Evolutionary conservation across 352 stramenopile genomes (phyloP).

Genomic region (Globisporangium camurandrum): DNA sequence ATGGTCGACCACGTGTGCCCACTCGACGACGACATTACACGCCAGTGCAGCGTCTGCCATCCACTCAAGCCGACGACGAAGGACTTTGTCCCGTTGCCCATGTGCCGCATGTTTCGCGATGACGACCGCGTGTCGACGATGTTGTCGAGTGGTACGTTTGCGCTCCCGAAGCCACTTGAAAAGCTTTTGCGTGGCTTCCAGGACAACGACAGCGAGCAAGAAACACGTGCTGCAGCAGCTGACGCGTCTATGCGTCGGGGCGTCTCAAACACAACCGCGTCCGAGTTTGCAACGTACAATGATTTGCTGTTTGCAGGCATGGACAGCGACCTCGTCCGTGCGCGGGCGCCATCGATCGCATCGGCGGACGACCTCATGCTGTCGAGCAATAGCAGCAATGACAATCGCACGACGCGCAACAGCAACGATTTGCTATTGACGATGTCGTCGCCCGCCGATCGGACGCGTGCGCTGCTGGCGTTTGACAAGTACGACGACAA

Average conservation of each 20-base stretch:
- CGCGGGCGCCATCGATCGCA: slow-evolving; percentile 44
- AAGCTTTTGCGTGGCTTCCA: slow-evolving; percentile 45
- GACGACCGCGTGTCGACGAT: slow-evolving; percentile 26
- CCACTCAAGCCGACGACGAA: slow-evolving; percentile 32
- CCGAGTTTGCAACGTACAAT: slow-evolving; percentile 34
- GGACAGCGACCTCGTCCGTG: slow-evolving; percentile 58
- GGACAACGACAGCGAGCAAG: slow-evolving; percentile 7
- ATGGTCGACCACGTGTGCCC: slow-evolving; percentile 60
- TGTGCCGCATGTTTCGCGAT: slow-evolving; percentile 68
- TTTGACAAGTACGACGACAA: slow-evolving; percentile 71
- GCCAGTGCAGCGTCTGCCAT: slow-evolving; percentile 53
- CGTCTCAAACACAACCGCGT: slow-evolving; percentile 16
- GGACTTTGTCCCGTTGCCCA: slow-evolving; percentile 63
- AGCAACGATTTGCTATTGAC: slow-evolving; percentile 29
- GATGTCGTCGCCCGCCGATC: slow-evolving; percentile 37
- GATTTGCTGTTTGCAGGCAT: slow-evolving; percentile 48
- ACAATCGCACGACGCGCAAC: too few species aligned
- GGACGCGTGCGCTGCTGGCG: slow-evolving; percentile 33
- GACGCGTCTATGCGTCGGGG: slow-evolving; percentile 24
- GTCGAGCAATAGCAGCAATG: slow-evolving; percentile 14
- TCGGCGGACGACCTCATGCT: slow-evolving; percentile 39
- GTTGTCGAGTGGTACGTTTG: slow-evolving; percentile 16
- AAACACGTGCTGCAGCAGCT: slow-evolving; percentile 15
- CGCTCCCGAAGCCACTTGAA: slow-evolving; percentile 59
- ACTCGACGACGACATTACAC: slow-evolving; percentile 58